Base-by-base conservation (phyloP, 2,329 filamentous ascomycete species). In the Cryphonectria naterciae region DNA sequence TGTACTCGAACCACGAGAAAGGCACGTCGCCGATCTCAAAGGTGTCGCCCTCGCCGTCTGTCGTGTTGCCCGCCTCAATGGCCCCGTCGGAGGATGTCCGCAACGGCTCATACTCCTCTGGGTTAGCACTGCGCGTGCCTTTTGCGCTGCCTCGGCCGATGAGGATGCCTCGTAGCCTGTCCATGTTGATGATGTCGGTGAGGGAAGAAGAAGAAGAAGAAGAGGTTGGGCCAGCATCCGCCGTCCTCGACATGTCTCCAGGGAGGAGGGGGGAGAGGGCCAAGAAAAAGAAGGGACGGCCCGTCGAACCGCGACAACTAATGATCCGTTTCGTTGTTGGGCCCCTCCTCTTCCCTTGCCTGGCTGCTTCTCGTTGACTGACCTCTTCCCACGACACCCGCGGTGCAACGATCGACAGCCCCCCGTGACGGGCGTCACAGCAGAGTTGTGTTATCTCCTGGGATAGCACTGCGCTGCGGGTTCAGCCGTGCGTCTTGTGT, bases 1-100 rank as follows among this genome's bases (percentile, higher is more conserved):
- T 84, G 81, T 98, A 99, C 79, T 97, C 93, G 49, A 93, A 78
- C 90, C 92, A 94, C 73, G 94, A 97, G 83, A 97, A 97, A 25
- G 85, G 85, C 46, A 82, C 77, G 49, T 83, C 82, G 22, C 83
- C 77, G 19, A 56, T 41, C 54, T 82, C 77, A 49, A 68, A 32
- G 35, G 43, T 49, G 28, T 75, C 78, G 25, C 81, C 80, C 28
- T 77, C 72, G 54, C 68, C 74, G 69, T 77, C 75, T 6, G 72
- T 70, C 4, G 78, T 76, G 58, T 64, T 35, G 0, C 56, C 66
- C 2, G 4, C 25, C 28, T 73, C 71, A 8, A 41, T 37, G 13
- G n/a, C 64, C 70, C 75, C 74, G 52, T 78, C 73, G 49, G 77
- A 76, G 15, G 75, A 76, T 56, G 81, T 74, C 25, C 79, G 77